Evolutionary conservation across 495 filamentous ascomycete species (phyloP), one percentile per base, ranked within the genome.

Genomic region (Penicillium riverlandense): DNA sequence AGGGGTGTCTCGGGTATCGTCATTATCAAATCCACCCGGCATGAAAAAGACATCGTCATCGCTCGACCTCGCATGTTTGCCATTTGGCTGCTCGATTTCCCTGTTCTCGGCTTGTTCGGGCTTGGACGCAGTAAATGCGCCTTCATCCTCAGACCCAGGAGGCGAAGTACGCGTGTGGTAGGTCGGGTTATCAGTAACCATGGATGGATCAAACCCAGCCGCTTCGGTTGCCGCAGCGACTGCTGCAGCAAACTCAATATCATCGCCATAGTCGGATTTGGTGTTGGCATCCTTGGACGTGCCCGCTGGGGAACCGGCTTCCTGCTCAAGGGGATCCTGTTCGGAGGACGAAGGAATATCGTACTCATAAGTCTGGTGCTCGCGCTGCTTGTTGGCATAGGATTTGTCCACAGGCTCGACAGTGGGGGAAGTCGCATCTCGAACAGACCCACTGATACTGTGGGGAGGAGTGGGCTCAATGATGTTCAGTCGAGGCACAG

Each of bases 181-280:
- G 2, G 54, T 66, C 0, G 78, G 75, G 50, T 88, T 72, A 41
- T 86, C 68, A 15, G 83, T 78, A 11, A 88, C 77, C 44, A 87
- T 77, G 22, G 84, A 75, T 14, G 83, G 78, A 57, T 88, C 78
- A 46, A 88, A 88, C 0, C 84, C 84, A 40, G 78, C 72, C 6
- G 76, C 77, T 58, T 82, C 59, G 13, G 85, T 72, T 6, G 78
- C 82, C 31, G 84, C 85, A 52, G 83, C 84, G n/a, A 88, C 55
- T 8, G 73, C 78, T 16, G 84, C 84, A 12, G 82, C 76, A 38
- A 88, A 88, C 30, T 78, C 81, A 33, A 83, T 66, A 44, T 88
- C 84, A 22, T 79, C 70, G 7, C 69, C 59, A 37, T 57, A 52
- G 1, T 47, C 50, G 7, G 40, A 16, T 7, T 44, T 45, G 11